Base-by-base conservation (phyloP, 2,329 filamentous ascomycete genomes). In the Fusarium anthophilum region DNA sequence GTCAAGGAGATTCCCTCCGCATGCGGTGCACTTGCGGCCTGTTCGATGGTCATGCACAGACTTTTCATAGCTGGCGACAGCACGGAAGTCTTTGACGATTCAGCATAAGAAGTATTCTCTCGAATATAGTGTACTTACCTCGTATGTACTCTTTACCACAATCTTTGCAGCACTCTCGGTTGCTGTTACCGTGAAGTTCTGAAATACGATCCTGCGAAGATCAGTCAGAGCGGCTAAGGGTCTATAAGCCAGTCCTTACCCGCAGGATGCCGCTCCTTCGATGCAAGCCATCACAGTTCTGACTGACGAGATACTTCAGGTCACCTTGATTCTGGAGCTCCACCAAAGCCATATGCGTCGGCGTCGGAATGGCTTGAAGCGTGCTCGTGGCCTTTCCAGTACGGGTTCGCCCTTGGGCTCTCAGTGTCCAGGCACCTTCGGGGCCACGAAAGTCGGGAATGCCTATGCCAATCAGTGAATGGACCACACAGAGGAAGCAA, bases 391-490 rank as follows among this genome's bases (percentile, higher is more conserved):
- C 70, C 54, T 82, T 80, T 14, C 65, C 69, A 1, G 79, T 81
- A 4, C 76, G 78, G 44, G 83, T 66, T 71, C 81, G 78, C 0
- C 84, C 84, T 66, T 86, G 85, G 4, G 84, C 85, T 59, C 79
- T 77, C 3, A 86, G 75, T 3, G 85, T 86, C 85, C 85, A 86
- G 8, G 81, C 81, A 3, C 85, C 85, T 44, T 86, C 81, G 0
- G 85, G 84, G 2, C 84, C 85, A n/a, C 85, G 81, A 60, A 87
- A 87, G 55, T 87, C 85, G 6, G 86, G 83, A 22, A 87, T 86
- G 5, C 84, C 84, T 85, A 24, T 13, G 8, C 12, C 2, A 11
- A 6, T 38, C 14, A 35, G n/a, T 3, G 14, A 1, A 2, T 2
- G 18, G 2, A 3, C 5, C 10, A 1, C n/a, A 10, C 12, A 24